These are phyloP conservation scores for Penicillium polonicum DNA, from an alignment of 2,329 filamentous ascomycete genomes.

Conservation along the genomic window DNA sequence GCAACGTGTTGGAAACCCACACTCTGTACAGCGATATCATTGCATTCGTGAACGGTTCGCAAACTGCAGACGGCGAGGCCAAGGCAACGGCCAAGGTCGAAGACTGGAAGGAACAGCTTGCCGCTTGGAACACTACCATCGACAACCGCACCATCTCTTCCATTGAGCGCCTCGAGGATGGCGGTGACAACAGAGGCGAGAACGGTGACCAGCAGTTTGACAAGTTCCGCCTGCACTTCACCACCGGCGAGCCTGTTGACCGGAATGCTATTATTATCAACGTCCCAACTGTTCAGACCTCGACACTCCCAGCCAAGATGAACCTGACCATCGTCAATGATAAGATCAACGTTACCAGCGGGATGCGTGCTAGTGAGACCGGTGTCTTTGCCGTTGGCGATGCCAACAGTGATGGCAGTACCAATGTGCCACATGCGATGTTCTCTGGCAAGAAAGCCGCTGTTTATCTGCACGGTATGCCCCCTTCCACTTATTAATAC, in stretches of 20 bases:
- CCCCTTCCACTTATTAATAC: constrained; percentile 2
- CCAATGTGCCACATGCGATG: constrained; percentile 62
- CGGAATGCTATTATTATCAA: constrained; percentile 55
- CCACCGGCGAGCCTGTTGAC: constrained; percentile 45
- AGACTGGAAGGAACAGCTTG: constrained; percentile 52
- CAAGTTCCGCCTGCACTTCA: constrained; percentile 56
- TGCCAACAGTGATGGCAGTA: constrained; percentile 59
- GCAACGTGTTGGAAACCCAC: constrained; percentile 52
- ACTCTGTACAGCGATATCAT: constrained; percentile 58
- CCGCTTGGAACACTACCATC: constrained; percentile 52
- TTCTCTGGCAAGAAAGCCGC: constrained; percentile 59
- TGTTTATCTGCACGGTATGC: constrained; percentile 57
- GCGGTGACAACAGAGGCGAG: constrained; percentile 28
- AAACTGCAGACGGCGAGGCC: constrained; percentile 47
- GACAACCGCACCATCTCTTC: constrained; percentile 56
- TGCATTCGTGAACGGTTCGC: constrained; percentile 60
- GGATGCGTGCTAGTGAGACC: constrained; percentile 52
- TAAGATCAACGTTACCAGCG: constrained; percentile 47
- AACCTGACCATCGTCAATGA: constrained; percentile 49
- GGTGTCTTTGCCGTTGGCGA: constrained; percentile 62
- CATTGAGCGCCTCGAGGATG: constrained; percentile 49
- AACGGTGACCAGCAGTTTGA: constrained; percentile 48
- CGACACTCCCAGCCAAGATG: constrained; percentile 48
- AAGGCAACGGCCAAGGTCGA: constrained; percentile 43
- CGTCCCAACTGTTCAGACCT: constrained; percentile 51